A percentile compares a stretch with the other conserved stretches of the same genome.
Conservation (phyloP, 2,329 filamentous ascomycete genomes). For the Penicillium sp. region DNA sequence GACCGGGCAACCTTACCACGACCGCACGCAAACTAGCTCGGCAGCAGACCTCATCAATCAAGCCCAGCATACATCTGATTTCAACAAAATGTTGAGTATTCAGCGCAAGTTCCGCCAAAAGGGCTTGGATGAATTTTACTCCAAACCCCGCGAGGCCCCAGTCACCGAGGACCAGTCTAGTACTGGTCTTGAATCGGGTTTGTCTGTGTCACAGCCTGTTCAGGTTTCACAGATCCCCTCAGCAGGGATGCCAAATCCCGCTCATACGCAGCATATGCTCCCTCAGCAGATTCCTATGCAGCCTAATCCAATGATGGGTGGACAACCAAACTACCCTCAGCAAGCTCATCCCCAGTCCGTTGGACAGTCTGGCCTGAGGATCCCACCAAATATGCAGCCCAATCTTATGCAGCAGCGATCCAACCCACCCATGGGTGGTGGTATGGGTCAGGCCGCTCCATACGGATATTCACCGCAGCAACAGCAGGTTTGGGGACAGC, state of each 20-base stretch:
- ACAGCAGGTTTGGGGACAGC: constrained; percentile 67
- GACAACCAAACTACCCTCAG: constrained; percentile 64
- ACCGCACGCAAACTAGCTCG: constrained; percentile 73
- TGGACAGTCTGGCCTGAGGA: constrained; percentile 70
- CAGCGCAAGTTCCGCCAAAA: constrained; percentile 76
- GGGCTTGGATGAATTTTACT: constrained; percentile 79
- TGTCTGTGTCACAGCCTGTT: constrained; percentile 39
- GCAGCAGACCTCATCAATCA: constrained; percentile 79
- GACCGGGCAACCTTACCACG: constrained; percentile 81
- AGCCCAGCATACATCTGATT: constrained; percentile 84
- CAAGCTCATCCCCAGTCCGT: constrained; percentile 69
- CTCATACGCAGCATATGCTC: constrained; percentile 36
- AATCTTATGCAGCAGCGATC: constrained; percentile 67
- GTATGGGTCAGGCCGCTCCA: constrained; percentile 44
- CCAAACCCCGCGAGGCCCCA: constrained; percentile 76
- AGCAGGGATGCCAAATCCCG: constrained; percentile 34
- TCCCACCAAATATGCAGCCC: constrained; percentile 59
- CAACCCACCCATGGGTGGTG: constrained; percentile 55
- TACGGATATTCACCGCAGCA: constrained; percentile 60
- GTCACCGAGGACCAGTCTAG: constrained; percentile 42
- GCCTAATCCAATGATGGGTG: constrained; percentile 43
- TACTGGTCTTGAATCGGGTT: constrained; percentile 33
- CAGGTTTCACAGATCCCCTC: constrained; percentile 40
- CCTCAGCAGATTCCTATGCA: constrained; percentile 38
- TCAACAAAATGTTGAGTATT: constrained; percentile 78